Evolutionary conservation across 169 alveolate genomes (phyloP), one percentile per base, ranked within the genome.

Genomic region (Eimeria praecox): DNA sequence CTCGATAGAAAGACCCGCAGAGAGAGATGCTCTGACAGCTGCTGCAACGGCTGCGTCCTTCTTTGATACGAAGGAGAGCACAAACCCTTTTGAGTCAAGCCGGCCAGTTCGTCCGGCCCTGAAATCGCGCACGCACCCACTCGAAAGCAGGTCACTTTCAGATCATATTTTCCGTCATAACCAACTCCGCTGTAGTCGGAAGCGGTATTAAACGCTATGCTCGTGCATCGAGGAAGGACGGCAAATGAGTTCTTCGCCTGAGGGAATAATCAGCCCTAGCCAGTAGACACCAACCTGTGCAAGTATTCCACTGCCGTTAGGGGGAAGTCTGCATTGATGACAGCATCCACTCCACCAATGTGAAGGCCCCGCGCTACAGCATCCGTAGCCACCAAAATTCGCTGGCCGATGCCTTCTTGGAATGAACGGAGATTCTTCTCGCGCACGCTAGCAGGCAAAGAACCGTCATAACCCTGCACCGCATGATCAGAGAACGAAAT

Each of bases 61-160:
- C 95, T 75, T 71, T 14, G 88, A 52, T 20, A 90, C 66, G 64
- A 90, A 86, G 46, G 90, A 90, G 38, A 90, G 56, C 20, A 90
- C 95, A 27, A 54, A 73, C 12, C 99, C 99, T 89, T 98, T 98
- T 30, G 98, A 97, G 95, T 98, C 97, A 93, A 97, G 97, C 75
- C 99, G 97, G 16, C 99, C 99, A 86, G 99, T 99, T 92, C 99
- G 97, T 66, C 99, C 99, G 27, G 98, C 98, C 98, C 99, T 97
- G 92, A 98, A 99, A 40, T 98, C 69, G 56, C 83, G 35, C 38
- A 64, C 66, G 44, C 94, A 59, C 22, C 24, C 42, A 16, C 10
- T 8, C 54, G 27, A 49, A 56, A 35, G 44, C 64, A 46, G 42
- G 18, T 44, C 42, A 78, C 64, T 27, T 9, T 27, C 69, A 42